These are phyloP conservation scores for Emergomyces orientalis DNA, from an alignment of 2,329 filamentous ascomycete genomes.

Conservation along the genomic window DNA sequence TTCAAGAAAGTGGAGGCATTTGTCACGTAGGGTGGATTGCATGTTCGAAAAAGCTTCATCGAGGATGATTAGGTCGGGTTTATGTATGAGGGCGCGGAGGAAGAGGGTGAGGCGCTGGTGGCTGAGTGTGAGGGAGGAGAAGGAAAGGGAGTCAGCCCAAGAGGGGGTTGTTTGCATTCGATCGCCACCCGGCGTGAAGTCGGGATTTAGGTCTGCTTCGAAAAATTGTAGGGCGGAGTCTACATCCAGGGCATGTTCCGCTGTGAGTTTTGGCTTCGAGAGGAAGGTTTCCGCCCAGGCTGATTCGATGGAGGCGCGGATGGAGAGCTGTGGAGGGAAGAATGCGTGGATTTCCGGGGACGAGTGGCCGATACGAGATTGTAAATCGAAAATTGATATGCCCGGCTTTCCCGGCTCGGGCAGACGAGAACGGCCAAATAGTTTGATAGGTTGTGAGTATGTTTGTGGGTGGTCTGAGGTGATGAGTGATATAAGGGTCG, in stretches of 20 bases:
- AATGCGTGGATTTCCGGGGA: constrained; percentile 90
- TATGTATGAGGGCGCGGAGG: constrained; percentile 69
- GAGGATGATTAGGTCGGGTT: constrained; percentile 70
- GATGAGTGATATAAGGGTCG: constrained; percentile 82
- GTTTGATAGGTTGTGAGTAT: constrained; percentile 75
- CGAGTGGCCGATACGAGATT: constrained; percentile 80
- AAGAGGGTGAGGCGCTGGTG: constrained; percentile 76
- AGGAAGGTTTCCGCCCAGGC: constrained; percentile 87
- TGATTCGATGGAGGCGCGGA: constrained; percentile 68
- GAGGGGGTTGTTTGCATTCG: background rate
- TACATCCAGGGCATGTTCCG: constrained; percentile 50
- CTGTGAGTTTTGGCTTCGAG: constrained; percentile 55
- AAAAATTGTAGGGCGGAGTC: constrained; percentile 69
- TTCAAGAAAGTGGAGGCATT: constrained; percentile 72
- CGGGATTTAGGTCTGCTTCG: constrained; percentile 62
- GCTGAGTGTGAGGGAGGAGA: constrained; percentile 48
- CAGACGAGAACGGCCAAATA: constrained; percentile 75
- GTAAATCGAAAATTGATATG: constrained; percentile 86
- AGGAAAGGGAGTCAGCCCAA: constrained; percentile 28
- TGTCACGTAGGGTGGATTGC: constrained; percentile 71
- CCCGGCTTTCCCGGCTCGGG: constrained; percentile 62
- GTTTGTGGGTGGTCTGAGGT: constrained; percentile 94
- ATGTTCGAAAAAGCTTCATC: constrained; percentile 86
- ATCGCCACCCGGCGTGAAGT: constrained; percentile 13
- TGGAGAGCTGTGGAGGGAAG: constrained; percentile 67